Conservation (phyloP, 257 asterid genomes). For the Capsicum pubescens region DNA sequence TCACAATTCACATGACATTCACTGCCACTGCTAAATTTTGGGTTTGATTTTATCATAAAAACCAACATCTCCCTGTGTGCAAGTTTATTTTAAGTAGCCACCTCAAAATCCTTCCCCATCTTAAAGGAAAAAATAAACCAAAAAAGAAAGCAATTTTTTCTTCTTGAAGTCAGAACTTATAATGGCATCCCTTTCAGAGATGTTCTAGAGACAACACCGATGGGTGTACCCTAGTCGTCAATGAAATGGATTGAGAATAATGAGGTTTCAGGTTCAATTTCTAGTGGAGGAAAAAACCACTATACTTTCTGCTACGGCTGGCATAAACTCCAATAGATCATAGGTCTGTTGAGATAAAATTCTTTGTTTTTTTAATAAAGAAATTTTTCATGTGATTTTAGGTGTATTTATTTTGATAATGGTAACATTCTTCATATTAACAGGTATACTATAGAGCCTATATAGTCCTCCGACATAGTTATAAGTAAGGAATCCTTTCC, state of each 20-base stretch:
- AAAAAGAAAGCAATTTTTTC: neutral
- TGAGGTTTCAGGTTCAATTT: neutral
- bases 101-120: too few relatives aligned
- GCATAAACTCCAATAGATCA: neutral
- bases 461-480: too few relatives aligned
- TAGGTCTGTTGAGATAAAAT: neutral
- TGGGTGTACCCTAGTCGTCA: neutral
- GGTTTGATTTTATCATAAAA: neutral
- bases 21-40: neutral
- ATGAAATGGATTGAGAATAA: neutral
- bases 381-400: too few relatives aligned
- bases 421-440: too few relatives aligned
- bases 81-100: neutral
- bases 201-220: neutral
- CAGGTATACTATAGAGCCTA: too few relatives aligned
- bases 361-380: too few relatives aligned
- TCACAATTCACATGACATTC: neutral
- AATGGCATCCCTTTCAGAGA: neutral
- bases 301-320: neutral
- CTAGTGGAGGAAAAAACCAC: neutral
- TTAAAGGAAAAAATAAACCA: neutral
- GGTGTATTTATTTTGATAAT: too few relatives aligned
- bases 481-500: too few relatives aligned
- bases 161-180: constrained; percentile 7
- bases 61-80: neutral